Evolutionary conservation across 1,139 yeast genomes (phyloP), one percentile per base, ranked within the genome.

Genomic region (Geotrichum carabidarum): DNA sequence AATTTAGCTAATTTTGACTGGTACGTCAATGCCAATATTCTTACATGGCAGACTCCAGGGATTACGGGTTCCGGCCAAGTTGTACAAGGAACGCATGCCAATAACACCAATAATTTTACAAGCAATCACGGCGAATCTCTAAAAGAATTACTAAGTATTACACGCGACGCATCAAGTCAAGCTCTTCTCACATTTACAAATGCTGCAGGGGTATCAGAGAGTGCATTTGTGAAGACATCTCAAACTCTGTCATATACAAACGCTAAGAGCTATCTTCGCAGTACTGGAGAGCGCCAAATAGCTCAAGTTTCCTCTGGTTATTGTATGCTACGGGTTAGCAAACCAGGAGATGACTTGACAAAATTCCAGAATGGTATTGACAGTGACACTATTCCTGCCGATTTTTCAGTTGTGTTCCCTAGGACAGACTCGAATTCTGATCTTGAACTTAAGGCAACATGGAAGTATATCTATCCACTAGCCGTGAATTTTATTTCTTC

Each of bases 11-110:
- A 59, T 43, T 48, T 37, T 37, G 80, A 84, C 68, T 86, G 95
- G 95, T 78, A 85, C 49, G 73, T 84, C 27, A 74, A 84, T 40
- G 90, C 84, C n/a, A 82, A 80, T 61, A 65, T 86, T 44, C 72
- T 83, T 52, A 73, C 82, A 4, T 87, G 86, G 83, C 83, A 83
- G 66, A 74, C 51, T 34, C 53, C 49, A 1, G 68, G 63, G 7
- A 59, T 64, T 8, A 55, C 55, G 2, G 73, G 73, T 4, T 41
- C 60, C 6, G 68, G 72, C 17, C 30, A 47, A 8, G 37, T 46
- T 17, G 48, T 55, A 14, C 32, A 42, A 8, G 57, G 57, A 12
- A 40, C 55, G 2, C 36, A 41, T 11, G 36, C 41, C 32, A 55
- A 48, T 14, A 44, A 50, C 44, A 42, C 45, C 43, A 55, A 51